A percentile compares a stretch with the other conserved stretches of the same genome.
These are phyloP conservation scores for Serendipita sp. DNA, from an alignment of 768 basidiomycete genomes.

Conservation along the genomic window DNA sequence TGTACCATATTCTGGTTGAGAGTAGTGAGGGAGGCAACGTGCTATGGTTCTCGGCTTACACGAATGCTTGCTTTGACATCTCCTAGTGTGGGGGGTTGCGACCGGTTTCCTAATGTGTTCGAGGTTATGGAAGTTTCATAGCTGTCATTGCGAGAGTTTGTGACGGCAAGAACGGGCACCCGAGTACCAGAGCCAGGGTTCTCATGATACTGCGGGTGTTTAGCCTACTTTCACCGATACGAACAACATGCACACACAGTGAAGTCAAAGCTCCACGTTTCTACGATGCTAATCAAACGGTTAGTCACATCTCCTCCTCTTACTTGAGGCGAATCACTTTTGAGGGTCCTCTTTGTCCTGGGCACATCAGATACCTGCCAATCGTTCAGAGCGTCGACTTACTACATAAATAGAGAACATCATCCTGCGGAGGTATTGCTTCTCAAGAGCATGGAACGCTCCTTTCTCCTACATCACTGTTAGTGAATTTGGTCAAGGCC, in stretches of 20 bases:
- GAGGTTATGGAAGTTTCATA: background rate
- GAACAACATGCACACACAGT: conserved; percentile 29
- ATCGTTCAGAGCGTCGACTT: conserved; percentile 15
- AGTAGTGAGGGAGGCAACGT: background rate
- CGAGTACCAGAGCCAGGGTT: conserved; percentile 42
- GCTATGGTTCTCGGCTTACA: conserved; percentile 23
- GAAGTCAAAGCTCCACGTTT: conserved; percentile 82
- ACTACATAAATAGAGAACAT: conserved; percentile 78
- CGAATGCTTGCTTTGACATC: conserved; percentile 76
- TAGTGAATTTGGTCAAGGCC: conserved; percentile 9
- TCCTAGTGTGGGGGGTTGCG: conserved; percentile 43
- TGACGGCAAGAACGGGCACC: conserved; percentile 62
- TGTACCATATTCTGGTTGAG: conserved; percentile 48
- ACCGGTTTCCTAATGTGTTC: background rate
- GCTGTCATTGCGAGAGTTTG: conserved; percentile 23
- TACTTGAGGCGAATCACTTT: conserved; percentile 35
- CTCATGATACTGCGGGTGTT: conserved; percentile 47
- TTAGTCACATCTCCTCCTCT: background rate
- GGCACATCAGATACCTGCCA: conserved; percentile 9
- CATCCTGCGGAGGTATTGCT: conserved; percentile 70
- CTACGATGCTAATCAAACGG: conserved; percentile 44
- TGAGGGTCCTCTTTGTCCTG: conserved; percentile 76
- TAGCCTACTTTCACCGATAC: conserved; percentile 45
- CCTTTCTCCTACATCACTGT: conserved; percentile 51
- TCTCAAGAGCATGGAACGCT: conserved; percentile 74